These are phyloP conservation scores for Claviceps sp. DNA, from an alignment of 2,329 filamentous ascomycete genomes.

Conservation along the genomic window DNA sequence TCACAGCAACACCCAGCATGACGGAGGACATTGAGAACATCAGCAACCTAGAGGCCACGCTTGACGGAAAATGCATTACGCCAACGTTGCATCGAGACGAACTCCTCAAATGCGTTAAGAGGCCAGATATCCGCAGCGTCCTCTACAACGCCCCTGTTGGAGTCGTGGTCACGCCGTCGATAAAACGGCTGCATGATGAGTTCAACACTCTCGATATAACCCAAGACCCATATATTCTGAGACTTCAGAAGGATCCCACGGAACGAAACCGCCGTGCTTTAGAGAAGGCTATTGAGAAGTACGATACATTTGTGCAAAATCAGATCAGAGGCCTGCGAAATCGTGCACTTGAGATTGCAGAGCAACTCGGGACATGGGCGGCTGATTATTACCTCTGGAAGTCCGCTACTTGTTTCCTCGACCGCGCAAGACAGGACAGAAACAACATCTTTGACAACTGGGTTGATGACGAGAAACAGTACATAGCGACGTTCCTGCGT, in stretches of 20 bases:
- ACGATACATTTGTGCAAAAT: slow-evolving; percentile 36
- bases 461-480: slow-evolving; percentile 38
- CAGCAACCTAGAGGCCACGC: slow-evolving; percentile 49
- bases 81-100: slow-evolving; percentile 58
- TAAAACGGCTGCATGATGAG: slow-evolving; percentile 30
- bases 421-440: slow-evolving; percentile 8
- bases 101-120: slow-evolving; percentile 53
- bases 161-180: slow-evolving; percentile 17
- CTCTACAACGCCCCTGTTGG: slow-evolving; percentile 15
- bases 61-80: slow-evolving; percentile 56
- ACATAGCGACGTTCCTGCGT: slow-evolving; percentile 35
- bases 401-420: slow-evolving; percentile 25
- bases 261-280: slow-evolving; percentile 27
- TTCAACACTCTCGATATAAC: slow-evolving; percentile 36
- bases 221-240: slow-evolving; percentile 46
- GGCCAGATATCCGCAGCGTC: slow-evolving; percentile 38
- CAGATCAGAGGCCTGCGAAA: slow-evolving; percentile 43
- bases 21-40: slow-evolving; percentile 42
- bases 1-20: slow-evolving; percentile 69
- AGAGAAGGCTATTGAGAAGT: slow-evolving; percentile 23
- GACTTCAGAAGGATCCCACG: slow-evolving; percentile 28
- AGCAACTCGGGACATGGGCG: slow-evolving; percentile 54
- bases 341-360: slow-evolving; percentile 35
- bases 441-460: slow-evolving; percentile 24
- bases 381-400: slow-evolving; percentile 49